Evolutionary conservation across 2,329 filamentous ascomycete genomes (phyloP).

Genomic region (Didymellaceae sp.): DNA sequence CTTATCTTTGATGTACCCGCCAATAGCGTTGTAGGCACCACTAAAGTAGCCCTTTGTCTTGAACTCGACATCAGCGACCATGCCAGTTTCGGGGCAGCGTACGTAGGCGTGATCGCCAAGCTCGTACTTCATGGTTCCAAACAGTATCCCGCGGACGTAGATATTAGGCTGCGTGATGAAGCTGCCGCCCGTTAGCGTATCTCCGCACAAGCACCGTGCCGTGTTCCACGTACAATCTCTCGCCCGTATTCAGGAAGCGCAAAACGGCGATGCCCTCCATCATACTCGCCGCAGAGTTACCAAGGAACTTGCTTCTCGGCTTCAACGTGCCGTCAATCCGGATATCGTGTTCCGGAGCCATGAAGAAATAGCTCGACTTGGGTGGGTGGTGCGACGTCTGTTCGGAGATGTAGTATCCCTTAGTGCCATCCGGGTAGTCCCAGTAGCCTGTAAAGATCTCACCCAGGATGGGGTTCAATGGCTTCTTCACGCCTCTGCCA

Average conservation of each 20-base stretch:
- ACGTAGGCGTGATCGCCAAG: slow-evolving; percentile 95
- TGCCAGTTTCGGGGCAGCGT: slow-evolving; percentile 83
- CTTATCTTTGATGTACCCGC: slow-evolving; percentile 85
- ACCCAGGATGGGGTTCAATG: slow-evolving; percentile 93
- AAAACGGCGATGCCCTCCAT: slow-evolving; percentile 97
- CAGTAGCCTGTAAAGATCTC: slow-evolving; percentile 96
- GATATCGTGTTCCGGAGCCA: slow-evolving; percentile 91
- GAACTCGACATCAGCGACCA: slow-evolving; percentile 93
- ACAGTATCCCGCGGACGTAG: slow-evolving; percentile 95
- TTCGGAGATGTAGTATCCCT: slow-evolving; percentile 94
- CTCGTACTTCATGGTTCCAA: slow-evolving; percentile 99
- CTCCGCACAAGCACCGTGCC: neutral
- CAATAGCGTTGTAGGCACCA: slow-evolving; percentile 95
- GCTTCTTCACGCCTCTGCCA: slow-evolving; percentile 92
- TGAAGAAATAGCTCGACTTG: slow-evolving; percentile 99
- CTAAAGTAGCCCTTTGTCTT: slow-evolving; percentile 98
- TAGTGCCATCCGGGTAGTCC: slow-evolving; percentile 84
- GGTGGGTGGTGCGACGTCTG: slow-evolving; percentile 98
- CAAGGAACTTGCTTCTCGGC: slow-evolving; percentile 91
- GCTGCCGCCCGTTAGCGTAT: slow-evolving; percentile 55
- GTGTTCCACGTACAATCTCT: slow-evolving; percentile 76
- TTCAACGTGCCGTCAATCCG: slow-evolving; percentile 95
- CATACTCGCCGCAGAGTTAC: slow-evolving; percentile 95
- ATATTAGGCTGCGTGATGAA: slow-evolving; percentile 98
- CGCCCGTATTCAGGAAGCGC: slow-evolving; percentile 80